A percentile compares a stretch with the other conserved stretches of the same genome.
Conservation (phyloP, 345 rosid species). For the Corchorus capsularis region DNA sequence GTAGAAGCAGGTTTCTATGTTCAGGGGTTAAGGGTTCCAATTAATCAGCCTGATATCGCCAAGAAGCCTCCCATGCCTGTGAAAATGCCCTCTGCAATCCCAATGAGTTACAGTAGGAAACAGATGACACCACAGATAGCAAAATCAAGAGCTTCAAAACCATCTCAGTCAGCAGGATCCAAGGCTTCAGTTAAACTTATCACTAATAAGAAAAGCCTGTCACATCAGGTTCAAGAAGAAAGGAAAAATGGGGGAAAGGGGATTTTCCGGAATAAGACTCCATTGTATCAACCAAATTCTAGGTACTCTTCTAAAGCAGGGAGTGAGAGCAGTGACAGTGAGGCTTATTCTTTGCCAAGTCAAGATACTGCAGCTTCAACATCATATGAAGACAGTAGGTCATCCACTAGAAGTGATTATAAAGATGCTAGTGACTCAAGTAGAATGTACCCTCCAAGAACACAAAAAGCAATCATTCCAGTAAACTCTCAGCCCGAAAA, state of each 20-base stretch:
- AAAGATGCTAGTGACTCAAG: slow-evolving; percentile 13
- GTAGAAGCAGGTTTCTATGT: slow-evolving; percentile 23
- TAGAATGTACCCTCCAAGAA: slow-evolving; percentile 11
- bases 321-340: slow-evolving; percentile 24
- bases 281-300: slow-evolving; percentile 18
- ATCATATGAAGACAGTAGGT: slow-evolving; percentile 9
- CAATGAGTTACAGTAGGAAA: not conserved
- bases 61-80: slow-evolving; percentile 16
- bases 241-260: slow-evolving; percentile 4
- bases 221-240: slow-evolving; percentile 27
- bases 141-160: slow-evolving; percentile 24
- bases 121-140: not conserved
- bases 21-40: slow-evolving; percentile 27
- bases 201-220: slow-evolving; percentile 17
- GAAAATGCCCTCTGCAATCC: not conserved
- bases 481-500: slow-evolving; percentile 19
- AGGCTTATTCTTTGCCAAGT: slow-evolving; percentile 13
- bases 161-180: slow-evolving; percentile 20
- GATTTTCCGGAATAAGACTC: slow-evolving; percentile 8
- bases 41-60: slow-evolving; percentile 4
- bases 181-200: slow-evolving; percentile 19
- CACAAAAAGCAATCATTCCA: slow-evolving; percentile 10
- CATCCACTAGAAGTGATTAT: slow-evolving; percentile 22
- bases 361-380: slow-evolving; percentile 6
- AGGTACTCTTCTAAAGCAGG: slow-evolving; percentile 32